Evolutionary conservation across 2,329 filamentous ascomycete species (phyloP).

Genomic region (Cephalotrichum gorgonifer): DNA sequence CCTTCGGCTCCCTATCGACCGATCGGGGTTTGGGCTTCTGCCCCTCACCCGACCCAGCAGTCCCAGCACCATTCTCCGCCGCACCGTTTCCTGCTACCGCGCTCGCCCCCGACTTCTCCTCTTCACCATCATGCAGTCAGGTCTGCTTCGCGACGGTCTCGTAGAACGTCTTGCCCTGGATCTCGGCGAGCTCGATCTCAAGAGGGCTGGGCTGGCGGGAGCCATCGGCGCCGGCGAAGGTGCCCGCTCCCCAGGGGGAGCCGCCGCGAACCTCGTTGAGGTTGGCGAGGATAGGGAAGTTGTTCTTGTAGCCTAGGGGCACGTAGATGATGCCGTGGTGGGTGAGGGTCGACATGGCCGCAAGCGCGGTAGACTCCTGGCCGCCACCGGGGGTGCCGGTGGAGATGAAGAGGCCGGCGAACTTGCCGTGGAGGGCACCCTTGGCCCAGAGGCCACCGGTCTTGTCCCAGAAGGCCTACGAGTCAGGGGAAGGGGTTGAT

Average conservation of each 20-base stretch:
- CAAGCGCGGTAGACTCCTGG: conserved; percentile 79
- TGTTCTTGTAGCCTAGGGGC: conserved; percentile 83
- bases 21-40: conserved; percentile 16
- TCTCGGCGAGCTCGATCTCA: conserved; percentile 70
- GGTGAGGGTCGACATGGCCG: conserved; percentile 71
- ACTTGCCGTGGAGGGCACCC: conserved; percentile 76
- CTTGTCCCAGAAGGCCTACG: conserved; percentile 67
- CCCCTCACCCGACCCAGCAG: conserved; percentile 13
- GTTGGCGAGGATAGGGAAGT: conserved; percentile 61
- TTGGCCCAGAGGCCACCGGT: conserved; percentile 75
- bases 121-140: conserved; percentile 64
- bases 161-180: conserved; percentile 83
- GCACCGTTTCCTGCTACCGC: conserved; percentile 8
- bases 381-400: conserved; percentile 80
- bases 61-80: conserved; percentile 8
- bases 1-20: conserved; percentile 37
- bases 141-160: conserved; percentile 59
- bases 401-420: conserved; percentile 82
- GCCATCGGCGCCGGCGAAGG: conserved; percentile 70
- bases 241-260: conserved; percentile 86
- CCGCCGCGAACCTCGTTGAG: conserved; percentile 76
- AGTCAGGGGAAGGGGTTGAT: no score
- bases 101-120: conserved; percentile 15
- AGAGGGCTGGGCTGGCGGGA: conserved; percentile 66
- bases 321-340: conserved; percentile 97